Evolutionary conservation across 2,329 filamentous ascomycete genomes (phyloP).

Genomic region (Colletotrichum sojae): DNA sequence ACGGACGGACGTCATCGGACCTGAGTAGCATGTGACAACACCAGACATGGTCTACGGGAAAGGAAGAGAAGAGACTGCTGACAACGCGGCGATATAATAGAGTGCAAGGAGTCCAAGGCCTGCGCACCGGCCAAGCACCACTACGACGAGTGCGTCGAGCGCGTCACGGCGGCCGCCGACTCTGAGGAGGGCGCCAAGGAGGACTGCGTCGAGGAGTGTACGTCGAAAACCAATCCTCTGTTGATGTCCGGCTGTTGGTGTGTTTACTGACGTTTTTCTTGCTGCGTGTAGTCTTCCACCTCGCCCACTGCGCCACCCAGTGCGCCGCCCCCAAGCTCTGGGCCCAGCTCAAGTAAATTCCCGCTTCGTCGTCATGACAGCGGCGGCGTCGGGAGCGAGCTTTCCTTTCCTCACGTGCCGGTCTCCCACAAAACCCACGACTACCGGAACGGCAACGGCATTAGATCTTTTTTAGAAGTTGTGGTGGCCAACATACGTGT

Average conservation of each 20-base stretch:
- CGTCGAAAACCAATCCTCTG: conserved; percentile 56
- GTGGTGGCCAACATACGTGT: not conserved
- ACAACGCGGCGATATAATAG: conserved; percentile 63
- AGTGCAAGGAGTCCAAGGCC: conserved; percentile 88
- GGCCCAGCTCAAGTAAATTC: conserved; percentile 86
- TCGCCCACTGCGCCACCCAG: conserved; percentile 92
- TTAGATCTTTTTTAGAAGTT: conserved; percentile 13
- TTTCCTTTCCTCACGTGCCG: not conserved
- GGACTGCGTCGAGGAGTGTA: conserved; percentile 99
- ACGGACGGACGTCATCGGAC: conserved; percentile 7
- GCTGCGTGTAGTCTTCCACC: conserved; percentile 88
- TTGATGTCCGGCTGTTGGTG: not conserved
- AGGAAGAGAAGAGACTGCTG: conserved; percentile 11
- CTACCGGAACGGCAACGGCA: conserved; percentile 15
- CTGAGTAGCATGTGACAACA: not conserved
- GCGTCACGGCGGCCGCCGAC: conserved; percentile 78
- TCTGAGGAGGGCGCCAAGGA: conserved; percentile 83
- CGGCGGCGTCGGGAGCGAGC: conserved; percentile 6
- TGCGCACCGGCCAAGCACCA: conserved; percentile 96
- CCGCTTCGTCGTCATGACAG: not conserved
- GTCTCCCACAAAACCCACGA: not conserved
- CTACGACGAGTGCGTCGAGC: conserved; percentile 97
- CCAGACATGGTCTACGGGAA: not conserved
- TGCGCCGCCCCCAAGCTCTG: conserved; percentile 98
- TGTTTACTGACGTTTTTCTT: not conserved